Evolutionary conservation across 331 rosid species (phyloP).

Genomic region (Telfairia occidentalis): DNA sequence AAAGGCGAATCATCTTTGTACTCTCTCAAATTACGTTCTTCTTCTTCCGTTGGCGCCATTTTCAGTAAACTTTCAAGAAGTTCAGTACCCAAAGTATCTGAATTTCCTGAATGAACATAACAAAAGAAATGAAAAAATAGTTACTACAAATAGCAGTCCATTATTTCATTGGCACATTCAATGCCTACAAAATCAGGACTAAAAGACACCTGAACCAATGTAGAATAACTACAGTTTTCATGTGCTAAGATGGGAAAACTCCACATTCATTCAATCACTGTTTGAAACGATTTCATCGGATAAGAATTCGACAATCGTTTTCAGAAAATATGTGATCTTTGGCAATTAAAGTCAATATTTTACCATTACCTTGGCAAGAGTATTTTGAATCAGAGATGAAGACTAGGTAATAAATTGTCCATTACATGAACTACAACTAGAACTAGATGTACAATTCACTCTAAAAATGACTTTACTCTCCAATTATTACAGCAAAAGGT

Average conservation of each 20-base stretch:
- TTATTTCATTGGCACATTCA: not conserved
- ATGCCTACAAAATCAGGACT: not conserved
- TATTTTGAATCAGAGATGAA: not conserved
- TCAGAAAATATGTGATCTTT: not conserved
- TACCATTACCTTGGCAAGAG: not conserved
- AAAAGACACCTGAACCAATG: not conserved
- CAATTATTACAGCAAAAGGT: not conserved
- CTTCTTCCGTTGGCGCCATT: slow-evolving; percentile 90
- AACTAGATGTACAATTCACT: not conserved
- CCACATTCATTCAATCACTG: not conserved
- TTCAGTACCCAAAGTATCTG: slow-evolving; percentile 69
- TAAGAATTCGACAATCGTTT: too few species aligned
- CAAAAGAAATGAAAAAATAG: not conserved
- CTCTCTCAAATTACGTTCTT: slow-evolving; percentile 56
- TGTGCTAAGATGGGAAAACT: not conserved
- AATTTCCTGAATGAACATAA: slow-evolving; percentile 42
- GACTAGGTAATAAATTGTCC: not conserved
- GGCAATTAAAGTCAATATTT: not conserved
- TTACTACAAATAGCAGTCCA: not conserved
- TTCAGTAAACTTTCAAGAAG: slow-evolving; percentile 72
- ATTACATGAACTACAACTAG: not conserved
- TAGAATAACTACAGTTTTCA: not conserved
- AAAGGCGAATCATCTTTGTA: slow-evolving; percentile 66
- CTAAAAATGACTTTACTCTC: not conserved
- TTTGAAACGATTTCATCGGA: not conserved